Evolutionary conservation across 164 flowering plant species (phyloP).

Genomic region (Vitis riparia): DNA sequence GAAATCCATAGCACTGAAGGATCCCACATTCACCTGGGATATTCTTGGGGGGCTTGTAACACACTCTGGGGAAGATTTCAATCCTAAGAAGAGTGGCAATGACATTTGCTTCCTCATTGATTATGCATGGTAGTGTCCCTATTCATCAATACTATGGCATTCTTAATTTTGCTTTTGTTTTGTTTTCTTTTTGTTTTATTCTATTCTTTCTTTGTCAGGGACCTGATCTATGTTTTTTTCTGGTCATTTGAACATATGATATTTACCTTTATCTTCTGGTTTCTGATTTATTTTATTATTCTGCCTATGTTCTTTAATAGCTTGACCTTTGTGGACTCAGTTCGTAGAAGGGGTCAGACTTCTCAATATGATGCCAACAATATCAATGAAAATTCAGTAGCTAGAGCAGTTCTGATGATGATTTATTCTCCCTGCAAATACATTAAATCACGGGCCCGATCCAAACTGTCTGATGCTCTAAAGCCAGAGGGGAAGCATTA

Average conservation of each 20-base stretch:
- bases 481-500: conserved; percentile 29
- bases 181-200: neutral
- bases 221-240: conserved; percentile 4
- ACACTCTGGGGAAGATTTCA: conserved; percentile 45
- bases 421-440: conserved; percentile 69
- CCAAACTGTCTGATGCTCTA: conserved; percentile 39
- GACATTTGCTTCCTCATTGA: conserved; percentile 43
- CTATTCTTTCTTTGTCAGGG: neutral
- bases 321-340: conserved; percentile 47
- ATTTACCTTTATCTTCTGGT: neutral
- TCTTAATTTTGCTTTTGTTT: neutral
- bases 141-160: neutral
- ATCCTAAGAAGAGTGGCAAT: conserved; percentile 24
- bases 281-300: neutral
- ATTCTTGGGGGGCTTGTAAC: conserved; percentile 80
- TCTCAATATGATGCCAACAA: conserved; percentile 27
- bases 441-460: conserved; percentile 47
- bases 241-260: neutral
- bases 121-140: conserved; percentile 65
- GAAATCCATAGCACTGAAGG: conserved; percentile 29
- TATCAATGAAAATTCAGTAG: conserved; percentile 46
- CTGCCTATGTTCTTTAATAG: conserved; percentile 29
- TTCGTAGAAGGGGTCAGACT: conserved; percentile 39
- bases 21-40: conserved; percentile 66
- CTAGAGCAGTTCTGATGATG: conserved; percentile 69